phyloP scores from a whole-genome alignment of 805 yeast species.

The Ogataea haglerorum region DNA sequence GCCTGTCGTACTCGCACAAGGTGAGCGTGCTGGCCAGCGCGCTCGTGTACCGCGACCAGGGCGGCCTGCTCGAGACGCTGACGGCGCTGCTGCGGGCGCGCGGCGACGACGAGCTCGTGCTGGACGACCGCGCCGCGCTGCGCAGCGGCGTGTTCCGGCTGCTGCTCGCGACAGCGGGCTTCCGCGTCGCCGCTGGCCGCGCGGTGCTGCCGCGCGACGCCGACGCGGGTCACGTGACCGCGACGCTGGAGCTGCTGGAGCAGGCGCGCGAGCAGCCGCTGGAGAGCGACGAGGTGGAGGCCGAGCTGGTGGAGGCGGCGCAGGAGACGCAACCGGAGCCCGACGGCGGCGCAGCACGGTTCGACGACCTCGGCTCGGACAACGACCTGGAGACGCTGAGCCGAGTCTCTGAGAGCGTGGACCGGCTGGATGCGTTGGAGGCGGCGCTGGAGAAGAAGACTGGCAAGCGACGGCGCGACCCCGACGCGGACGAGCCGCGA shows the following conservation, averaged over 20 bases:
- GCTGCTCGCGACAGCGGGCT: constrained; percentile 24
- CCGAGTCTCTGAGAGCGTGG: constrained; percentile 12
- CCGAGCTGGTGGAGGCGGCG: constrained; percentile 6
- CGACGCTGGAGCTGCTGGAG: constrained; percentile 16
- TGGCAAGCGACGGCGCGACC: constrained; percentile 23
- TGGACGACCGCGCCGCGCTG: constrained; percentile 6
- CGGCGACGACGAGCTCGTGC: constrained; percentile 1
- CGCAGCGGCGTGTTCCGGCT: constrained; percentile 21
- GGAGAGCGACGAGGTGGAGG: constrained; percentile 25
- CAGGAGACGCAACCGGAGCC: constrained; percentile 1
- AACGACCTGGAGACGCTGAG: constrained; percentile 24
- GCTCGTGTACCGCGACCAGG: constrained; percentile 41
- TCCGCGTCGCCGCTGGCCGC: constrained; percentile 6
- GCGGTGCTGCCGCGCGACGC: constrained; percentile 7
- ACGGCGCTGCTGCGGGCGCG: constrained; percentile 36
- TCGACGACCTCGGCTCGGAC: constrained; percentile 38
- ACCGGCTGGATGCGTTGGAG: constrained; percentile 40
- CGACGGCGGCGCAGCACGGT: constrained; percentile 5
- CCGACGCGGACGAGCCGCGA: constrained; percentile 14
- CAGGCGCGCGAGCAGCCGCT: constrained; percentile 22
- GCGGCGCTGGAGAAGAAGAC: constrained; percentile 24
- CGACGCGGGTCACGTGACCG: constrained; percentile 9
- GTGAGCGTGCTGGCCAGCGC: constrained; percentile 24
- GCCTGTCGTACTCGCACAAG: constrained; percentile 24
- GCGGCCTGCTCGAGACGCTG: constrained; percentile 44